A percentile compares a stretch with the other conserved stretches of the same genome.
These are phyloP conservation scores for Phytophthora litchii DNA, from an alignment of 352 stramenopile species.

Conservation along the genomic window DNA sequence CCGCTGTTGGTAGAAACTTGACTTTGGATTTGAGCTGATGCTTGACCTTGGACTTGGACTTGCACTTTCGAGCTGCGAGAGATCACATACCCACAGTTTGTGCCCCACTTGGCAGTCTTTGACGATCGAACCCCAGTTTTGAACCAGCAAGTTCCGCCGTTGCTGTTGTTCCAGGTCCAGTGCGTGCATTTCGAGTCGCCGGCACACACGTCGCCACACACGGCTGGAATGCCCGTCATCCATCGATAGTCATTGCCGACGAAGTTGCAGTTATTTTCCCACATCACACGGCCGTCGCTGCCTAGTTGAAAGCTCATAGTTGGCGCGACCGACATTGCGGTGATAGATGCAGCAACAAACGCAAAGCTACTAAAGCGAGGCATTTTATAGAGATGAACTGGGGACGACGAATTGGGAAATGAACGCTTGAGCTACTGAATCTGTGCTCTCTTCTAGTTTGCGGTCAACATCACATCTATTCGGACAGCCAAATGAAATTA, in stretches of 20 bases:
- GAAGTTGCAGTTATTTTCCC: conserved; percentile 48
- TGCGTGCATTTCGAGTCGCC: conserved; percentile 42
- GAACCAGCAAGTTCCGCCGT: conserved; percentile 49
- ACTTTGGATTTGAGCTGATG: not conserved
- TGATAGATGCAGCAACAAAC: conserved; percentile 13
- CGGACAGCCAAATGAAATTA: conserved; percentile 3
- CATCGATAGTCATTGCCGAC: conserved; percentile 37
- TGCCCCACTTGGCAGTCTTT: conserved; percentile 29
- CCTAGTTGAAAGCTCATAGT: conserved; percentile 26
- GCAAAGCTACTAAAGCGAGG: conserved; percentile 8
- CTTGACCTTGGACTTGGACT: conserved; percentile 5
- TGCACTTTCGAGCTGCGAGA: conserved; percentile 18
- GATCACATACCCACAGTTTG: conserved; percentile 45
- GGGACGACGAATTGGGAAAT: conserved; percentile 19
- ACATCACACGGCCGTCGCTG: conserved; percentile 41
- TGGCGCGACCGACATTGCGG: conserved; percentile 13
- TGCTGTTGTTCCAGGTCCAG: conserved; percentile 46
- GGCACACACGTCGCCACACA: conserved; percentile 44
- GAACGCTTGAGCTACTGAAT: not conserved
- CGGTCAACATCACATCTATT: conserved; percentile 1
- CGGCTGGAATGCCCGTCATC: conserved; percentile 28
- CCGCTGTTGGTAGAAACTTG: conserved; percentile 33
- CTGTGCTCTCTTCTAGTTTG: conserved; percentile 5
- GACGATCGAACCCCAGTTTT: conserved; percentile 31
- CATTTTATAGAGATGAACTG: conserved; percentile 17